These are phyloP conservation scores for Monocercomonoides exilis DNA, from an alignment of 78 protist genomes.

Conservation along the genomic window DNA sequence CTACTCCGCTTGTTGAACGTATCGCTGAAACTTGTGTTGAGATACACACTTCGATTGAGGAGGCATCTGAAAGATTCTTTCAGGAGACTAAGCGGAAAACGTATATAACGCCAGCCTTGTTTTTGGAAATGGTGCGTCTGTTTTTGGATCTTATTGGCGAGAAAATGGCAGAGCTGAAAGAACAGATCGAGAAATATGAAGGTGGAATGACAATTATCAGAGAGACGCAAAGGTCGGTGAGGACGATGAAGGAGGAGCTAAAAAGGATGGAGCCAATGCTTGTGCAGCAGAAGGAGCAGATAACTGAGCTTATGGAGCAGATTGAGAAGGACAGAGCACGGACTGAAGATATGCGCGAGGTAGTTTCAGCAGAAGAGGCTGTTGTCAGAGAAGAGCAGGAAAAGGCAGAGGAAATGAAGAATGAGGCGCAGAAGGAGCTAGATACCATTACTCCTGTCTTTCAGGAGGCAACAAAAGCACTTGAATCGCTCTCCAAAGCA, in stretches of 20 bases:
- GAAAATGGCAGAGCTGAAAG: neutral
- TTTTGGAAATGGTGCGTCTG: slow-evolving; percentile 46
- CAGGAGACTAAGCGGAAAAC: slow-evolving; percentile 27
- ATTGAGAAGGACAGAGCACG: neutral
- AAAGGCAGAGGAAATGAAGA: neutral
- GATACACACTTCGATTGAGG: neutral
- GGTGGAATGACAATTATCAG: neutral
- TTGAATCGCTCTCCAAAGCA: too few species aligned
- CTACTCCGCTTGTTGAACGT: neutral
- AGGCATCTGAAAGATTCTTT: neutral
- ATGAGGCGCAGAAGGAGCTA: slow-evolving; percentile 33
- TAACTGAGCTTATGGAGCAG: neutral
- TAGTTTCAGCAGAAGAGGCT: neutral
- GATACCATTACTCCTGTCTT: slow-evolving; percentile 16
- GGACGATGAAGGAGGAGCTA: slow-evolving; percentile 18
- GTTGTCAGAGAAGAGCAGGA: neutral
- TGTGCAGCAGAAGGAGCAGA: neutral
- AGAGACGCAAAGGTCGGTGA: neutral
- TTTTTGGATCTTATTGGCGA: slow-evolving; percentile 30
- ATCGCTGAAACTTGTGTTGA: neutral
- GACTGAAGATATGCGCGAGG: neutral
- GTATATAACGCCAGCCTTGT: slow-evolving; percentile 58
- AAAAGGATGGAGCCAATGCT: neutral
- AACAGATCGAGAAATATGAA: neutral
- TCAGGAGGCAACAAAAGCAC: slow-evolving; percentile 31